Evolutionary conservation across 371 early-diverging fungal species (phyloP), one percentile per base, ranked within the genome.

Genomic region (Encephalitozoon cuniculi): DNA sequence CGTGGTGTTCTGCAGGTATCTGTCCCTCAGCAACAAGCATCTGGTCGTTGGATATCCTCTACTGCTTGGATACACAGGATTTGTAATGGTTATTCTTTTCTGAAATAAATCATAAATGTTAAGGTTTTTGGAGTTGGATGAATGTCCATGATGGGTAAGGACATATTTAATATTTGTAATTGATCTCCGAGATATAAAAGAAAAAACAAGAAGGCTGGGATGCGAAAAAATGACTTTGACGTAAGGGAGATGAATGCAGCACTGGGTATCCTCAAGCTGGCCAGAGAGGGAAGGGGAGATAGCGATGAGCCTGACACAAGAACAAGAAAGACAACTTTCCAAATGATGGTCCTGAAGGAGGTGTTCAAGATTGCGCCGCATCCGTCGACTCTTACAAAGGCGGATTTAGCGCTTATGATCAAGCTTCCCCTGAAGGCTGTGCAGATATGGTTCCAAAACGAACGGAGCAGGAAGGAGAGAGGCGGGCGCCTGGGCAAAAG

Each of bases 371-470:
- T 79, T 21, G 76, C 82, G 0, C 23, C 55, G 46, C 79, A 71
- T 54, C 82, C 82, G 12, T 76, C 79, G 4, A 64, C 71, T 5
- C 28, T 44, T 25, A 79, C 82, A 9, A 66, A 77, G 44, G 55
- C 54, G 5, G 79, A 81, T 52, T 54, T 81, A 9, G 40, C 72
- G 30, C 32, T 81, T 11, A 30, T 81, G 66, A 46, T 81, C 26
- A 65, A 66, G 18, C 71, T 81, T 26, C 76, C 72, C 23, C 15
- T 68, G 23, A 72, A 68, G 30, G 46, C 70, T 18, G 69, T 81
- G 7, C 80, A 81, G 74, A 74, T 81, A 15, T 81, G 82, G 82
- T 81, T 81, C 68, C 82, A 81, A 44, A 81, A 81, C 55, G 71
- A 76, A 32, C 52, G 76, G 25, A 49, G 68, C 28, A 51, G 44